Evolutionary conservation across 768 basidiomycete species (phyloP), one percentile per base, ranked within the genome.

Genomic region (Termitomyces sp.): DNA sequence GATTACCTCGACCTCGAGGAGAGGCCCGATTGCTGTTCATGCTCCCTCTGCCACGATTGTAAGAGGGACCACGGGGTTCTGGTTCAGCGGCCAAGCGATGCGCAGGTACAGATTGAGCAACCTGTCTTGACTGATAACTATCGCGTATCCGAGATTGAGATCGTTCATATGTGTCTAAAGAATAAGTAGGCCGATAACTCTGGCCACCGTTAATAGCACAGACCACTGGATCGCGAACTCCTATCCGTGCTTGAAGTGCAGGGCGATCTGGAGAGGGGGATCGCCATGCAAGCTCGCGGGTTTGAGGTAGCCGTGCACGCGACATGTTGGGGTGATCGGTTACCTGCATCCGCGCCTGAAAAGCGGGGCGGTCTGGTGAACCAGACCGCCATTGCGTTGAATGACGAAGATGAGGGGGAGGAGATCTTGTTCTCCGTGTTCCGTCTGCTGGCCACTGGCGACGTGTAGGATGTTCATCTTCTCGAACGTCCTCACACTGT

Each of bases 181-280:
- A 11, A 59, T 63, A 59, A 10, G 12, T 21, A 27, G 65, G 54
- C 45, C 66, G 58, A 60, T 65, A 62, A 34, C 37, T 48, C 41
- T 61, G 40, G 40, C 62, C 53, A 34, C 62, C 54, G 19, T 61
- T 59, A 23, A 47, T 48, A 12, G 21, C 5, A 29, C 31, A 48
- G 2, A n/a, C 25, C 25, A 4, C 10, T 38, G 23, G 25, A 44
- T 32, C 51, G 17, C 62, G 25, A 27, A 27, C 47, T 37, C 53
- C 59, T 50, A 62, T 56, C 49, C 62, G 60, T n/a, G 63, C 46
- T 50, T 63, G 59, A 17, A 63, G 60, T 37, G 45, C 56, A 19
- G 56, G 54, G 27, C 46, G 57, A 14, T 65, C 64, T 27, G 66
- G 66, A 8, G 68, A 59, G 10, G 66, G 65, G 27, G 68, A 62